Percentiles rank a stretch among this genome's conserved stretches.
These are phyloP conservation scores for Geosmithia putterillii DNA, from an alignment of 2,329 filamentous ascomycete genomes.

Conservation along the genomic window DNA sequence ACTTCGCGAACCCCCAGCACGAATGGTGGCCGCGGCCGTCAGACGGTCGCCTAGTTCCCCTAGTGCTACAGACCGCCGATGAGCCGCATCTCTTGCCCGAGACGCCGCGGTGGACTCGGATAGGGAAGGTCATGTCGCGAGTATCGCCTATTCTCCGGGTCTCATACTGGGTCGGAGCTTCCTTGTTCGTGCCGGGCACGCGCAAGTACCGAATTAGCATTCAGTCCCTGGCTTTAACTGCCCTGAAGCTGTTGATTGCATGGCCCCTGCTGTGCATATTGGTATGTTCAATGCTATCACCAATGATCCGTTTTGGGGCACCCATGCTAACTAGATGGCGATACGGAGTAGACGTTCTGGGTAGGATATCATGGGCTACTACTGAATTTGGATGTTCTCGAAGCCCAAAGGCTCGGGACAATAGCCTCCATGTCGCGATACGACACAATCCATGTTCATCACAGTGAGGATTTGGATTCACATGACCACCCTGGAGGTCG, in stretches of 20 bases:
- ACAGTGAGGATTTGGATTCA: no score
- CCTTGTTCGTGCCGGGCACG: background rate
- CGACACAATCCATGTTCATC: no score
- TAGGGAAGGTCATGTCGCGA: slow-evolving; percentile 1
- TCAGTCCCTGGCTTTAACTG: background rate
- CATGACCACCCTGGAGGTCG: no score
- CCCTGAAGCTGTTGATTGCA: background rate
- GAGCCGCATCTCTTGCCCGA: slow-evolving; percentile 1
- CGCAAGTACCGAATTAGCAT: background rate
- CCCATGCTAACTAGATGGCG: background rate
- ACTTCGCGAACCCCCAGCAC: background rate
- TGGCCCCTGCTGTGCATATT: background rate
- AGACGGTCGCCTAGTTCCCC: slow-evolving; percentile 3
- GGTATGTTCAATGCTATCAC: background rate
- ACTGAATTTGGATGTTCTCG: no score
- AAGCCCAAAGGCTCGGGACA: no score
- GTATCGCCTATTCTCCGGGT: slow-evolving; percentile 1
- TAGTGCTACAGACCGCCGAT: slow-evolving; percentile 2
- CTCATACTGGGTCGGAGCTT: slow-evolving; percentile 3
- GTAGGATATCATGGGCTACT: no score
- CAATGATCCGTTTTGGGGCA: background rate
- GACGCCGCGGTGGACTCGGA: slow-evolving; percentile 4
- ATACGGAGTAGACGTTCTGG: no score
- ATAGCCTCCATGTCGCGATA: no score
- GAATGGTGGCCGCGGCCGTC: background rate